A percentile compares a stretch with the other conserved stretches of the same genome.
phyloP scores from a whole-genome alignment of 345 rosid genomes.

The Tarenaya hassleriana region DNA sequence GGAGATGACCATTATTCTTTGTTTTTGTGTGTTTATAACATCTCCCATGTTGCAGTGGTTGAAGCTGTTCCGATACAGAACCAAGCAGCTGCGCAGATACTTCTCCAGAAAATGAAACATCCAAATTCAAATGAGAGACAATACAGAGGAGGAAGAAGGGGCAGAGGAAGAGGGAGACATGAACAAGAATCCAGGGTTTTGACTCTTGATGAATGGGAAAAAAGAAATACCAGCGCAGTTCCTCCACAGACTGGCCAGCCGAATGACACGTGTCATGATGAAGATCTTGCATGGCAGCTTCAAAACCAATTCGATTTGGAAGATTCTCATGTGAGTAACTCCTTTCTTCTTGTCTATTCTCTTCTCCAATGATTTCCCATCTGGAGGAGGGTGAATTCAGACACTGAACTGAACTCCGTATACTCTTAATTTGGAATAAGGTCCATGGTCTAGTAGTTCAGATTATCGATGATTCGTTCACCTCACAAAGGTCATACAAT shows the following conservation, averaged over 20 bases:
- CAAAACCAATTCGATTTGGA: conserved; percentile 76
- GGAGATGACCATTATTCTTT: not conserved
- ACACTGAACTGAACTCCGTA: no score
- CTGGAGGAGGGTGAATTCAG: no score
- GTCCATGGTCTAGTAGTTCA: no score
- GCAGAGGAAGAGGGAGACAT: conserved; percentile 49
- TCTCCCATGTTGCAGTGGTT: conserved; percentile 38
- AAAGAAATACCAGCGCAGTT: conserved; percentile 37
- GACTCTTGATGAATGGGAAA: conserved; percentile 77
- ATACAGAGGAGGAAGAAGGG: conserved; percentile 45
- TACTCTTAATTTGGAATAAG: no score
- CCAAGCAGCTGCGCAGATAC: conserved; percentile 89
- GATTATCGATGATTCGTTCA: no score
- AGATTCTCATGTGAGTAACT: conserved; percentile 51
- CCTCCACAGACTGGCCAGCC: conserved; percentile 29
- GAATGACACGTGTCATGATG: conserved; percentile 45
- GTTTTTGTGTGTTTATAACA: conserved; percentile 2
- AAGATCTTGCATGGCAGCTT: conserved; percentile 81
- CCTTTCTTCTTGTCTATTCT: conserved; percentile 17
- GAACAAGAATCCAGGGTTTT: conserved; percentile 56
- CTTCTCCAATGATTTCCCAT: not conserved
- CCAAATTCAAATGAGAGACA: conserved; percentile 33
- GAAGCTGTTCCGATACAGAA: conserved; percentile 74
- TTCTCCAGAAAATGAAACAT: conserved; percentile 70
- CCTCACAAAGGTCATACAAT: no score